A percentile compares a stretch with the other conserved stretches of the same genome.
Evolutionary conservation across 768 basidiomycete species (phyloP).

Genomic region (Pleurotus cornucopiae): DNA sequence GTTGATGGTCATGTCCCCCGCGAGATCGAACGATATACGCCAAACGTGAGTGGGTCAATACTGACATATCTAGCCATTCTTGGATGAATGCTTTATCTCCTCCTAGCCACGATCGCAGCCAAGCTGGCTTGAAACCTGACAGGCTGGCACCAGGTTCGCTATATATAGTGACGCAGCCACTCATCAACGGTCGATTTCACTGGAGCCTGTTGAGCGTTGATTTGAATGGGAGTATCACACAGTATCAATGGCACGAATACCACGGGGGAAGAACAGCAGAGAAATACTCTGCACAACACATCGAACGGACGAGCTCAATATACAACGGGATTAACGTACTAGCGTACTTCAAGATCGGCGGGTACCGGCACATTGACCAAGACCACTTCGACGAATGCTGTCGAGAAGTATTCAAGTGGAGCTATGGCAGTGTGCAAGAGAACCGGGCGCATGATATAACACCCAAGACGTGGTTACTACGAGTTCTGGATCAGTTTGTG

Average conservation of each 20-base stretch:
- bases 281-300: slow-evolving; percentile 4
- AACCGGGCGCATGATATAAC: slow-evolving; percentile 8
- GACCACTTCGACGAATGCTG: slow-evolving; percentile 2
- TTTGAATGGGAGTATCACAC: slow-evolving; percentile 4
- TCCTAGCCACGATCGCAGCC: slow-evolving; percentile 4
- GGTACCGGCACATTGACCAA: not conserved
- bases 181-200: slow-evolving; percentile 8
- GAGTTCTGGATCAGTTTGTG: not conserved
- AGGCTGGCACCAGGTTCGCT: not conserved
- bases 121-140: slow-evolving; percentile 1
- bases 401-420: slow-evolving; percentile 1
- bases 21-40: slow-evolving; percentile 2
- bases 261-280: slow-evolving; percentile 7
- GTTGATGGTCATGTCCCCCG: slow-evolving; percentile 4
- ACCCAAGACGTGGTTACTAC: slow-evolving; percentile 6
- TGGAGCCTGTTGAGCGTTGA: slow-evolving; percentile 5
- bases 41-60: slow-evolving; percentile 3
- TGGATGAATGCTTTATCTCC: slow-evolving; percentile 2
- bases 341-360: slow-evolving; percentile 6
- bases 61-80: not conserved
- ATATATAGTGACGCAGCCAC: slow-evolving; percentile 7
- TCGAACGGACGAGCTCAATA: not conserved
- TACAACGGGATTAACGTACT: slow-evolving; percentile 2
- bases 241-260: slow-evolving; percentile 7
- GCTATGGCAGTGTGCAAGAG: slow-evolving; percentile 4